Base-by-base conservation (phyloP, 2,329 filamentous ascomycete genomes). In the Botrytis hyacinthi region DNA sequence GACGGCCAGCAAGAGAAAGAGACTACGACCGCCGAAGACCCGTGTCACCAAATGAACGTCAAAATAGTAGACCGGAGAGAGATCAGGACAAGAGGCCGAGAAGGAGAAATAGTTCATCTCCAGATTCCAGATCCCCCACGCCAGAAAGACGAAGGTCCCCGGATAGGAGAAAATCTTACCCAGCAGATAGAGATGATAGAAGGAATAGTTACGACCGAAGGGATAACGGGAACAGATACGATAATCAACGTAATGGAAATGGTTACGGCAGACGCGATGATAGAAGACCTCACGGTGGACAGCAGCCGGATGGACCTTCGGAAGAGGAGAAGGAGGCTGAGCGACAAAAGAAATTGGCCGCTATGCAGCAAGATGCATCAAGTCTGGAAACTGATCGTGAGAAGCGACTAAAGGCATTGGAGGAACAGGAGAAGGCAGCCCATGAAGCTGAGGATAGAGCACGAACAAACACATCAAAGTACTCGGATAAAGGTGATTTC, bases 361-460 rank as follows among this genome's bases (percentile, higher is more conserved):
- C 89, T 14, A 94, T 94, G 92, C 91, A 93, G 80, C 87, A 87
- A 29, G 91, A 90, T 42, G 92, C 92, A 7, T 86, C 86, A 1
- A 88, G 91, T 18, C 84, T 97, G 66, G 92, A 95, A 78, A 80
- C 85, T n/a, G 90, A 92, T 77, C 90, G 94, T 46, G 88, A 88
- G 76, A 86, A 87, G 74, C 88, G 93, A 37, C 84, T 97, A 16
- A 88, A 89, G 0, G 89, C 89, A 1, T 83, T 95, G 29, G 90
- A 89, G 37, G 88, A 89, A 76, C 86, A 86, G 74, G 93, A 97
- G 77, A 86, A 87, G 67, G 84, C 84, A 29, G 87, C 90, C 62
- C 86, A 87, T 20, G 90, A 93, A 74, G 88, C 88, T 1, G 93
- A 97, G 71, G 89, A 94, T 44, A 84, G 81, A 75, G 88, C 87